phyloP scores from a whole-genome alignment of 2,329 filamentous ascomycete species.

The Hymenoscyphus salicellus region DNA sequence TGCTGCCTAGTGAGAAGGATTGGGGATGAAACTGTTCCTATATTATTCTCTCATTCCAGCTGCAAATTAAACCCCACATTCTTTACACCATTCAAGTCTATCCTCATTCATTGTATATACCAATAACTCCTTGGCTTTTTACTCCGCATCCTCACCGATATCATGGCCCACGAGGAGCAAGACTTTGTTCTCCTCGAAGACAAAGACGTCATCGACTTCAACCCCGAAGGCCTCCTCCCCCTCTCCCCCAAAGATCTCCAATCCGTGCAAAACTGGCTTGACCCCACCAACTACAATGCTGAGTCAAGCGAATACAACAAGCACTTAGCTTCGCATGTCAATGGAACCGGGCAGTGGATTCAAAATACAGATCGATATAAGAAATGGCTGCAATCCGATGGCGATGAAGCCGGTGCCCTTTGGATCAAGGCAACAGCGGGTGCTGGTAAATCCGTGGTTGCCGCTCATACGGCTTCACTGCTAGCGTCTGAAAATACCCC shows the following conservation, averaged over 20 bases:
- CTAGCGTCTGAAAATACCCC: constrained; percentile 17
- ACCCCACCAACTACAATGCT: constrained; percentile 24
- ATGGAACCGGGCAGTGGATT: constrained; percentile 26
- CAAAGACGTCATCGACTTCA: constrained; percentile 16
- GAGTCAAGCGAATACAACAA: constrained; percentile 23
- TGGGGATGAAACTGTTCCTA: too few relatives aligned
- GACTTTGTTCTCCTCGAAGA: constrained; percentile 12
- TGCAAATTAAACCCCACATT: background rate
- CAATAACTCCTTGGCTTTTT: background rate
- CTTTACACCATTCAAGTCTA: background rate
- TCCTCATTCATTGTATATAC: background rate
- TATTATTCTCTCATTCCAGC: too few relatives aligned
- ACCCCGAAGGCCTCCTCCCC: constrained; percentile 9
- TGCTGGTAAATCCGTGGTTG: constrained; percentile 43
- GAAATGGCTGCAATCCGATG: constrained; percentile 20
- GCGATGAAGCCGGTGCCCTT: constrained; percentile 38
- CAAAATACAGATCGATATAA: constrained; percentile 20
- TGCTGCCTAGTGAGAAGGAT: background rate
- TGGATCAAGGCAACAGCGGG: constrained; percentile 47
- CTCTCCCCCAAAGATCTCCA: constrained; percentile 1
- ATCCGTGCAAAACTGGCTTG: constrained; percentile 10
- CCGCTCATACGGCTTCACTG: constrained; percentile 22
- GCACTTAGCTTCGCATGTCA: constrained; percentile 20
- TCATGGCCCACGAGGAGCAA: constrained; percentile 7
- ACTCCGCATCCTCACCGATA: background rate